phyloP scores from a whole-genome alignment of 2,329 filamentous ascomycete genomes.

The Botryosphaeria dothidea region DNA sequence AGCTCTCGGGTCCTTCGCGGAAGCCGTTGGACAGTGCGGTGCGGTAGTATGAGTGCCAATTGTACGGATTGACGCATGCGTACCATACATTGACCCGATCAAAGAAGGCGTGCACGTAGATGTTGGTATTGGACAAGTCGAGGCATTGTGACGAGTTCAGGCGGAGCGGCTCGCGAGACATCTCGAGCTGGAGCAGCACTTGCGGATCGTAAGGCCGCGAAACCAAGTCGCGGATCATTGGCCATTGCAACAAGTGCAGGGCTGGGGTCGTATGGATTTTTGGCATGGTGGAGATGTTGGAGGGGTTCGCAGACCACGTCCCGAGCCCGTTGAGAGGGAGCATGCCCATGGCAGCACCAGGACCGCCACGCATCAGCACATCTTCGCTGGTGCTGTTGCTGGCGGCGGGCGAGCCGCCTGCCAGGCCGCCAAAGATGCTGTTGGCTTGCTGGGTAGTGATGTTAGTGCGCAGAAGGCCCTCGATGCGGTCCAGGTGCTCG shows the following conservation, averaged over 20 bases:
- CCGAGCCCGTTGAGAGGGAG: conserved; percentile 60
- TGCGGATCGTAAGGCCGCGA: conserved; percentile 77
- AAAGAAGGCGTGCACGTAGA: conserved; percentile 79
- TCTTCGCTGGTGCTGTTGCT: conserved; percentile 48
- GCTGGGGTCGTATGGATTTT: conserved; percentile 81
- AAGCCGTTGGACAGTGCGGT: conserved; percentile 75
- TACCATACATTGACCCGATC: conserved; percentile 83
- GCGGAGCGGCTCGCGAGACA: conserved; percentile 74
- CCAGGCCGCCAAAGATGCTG: conserved; percentile 27
- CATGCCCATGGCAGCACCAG: conserved; percentile 37
- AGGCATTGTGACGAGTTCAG: conserved; percentile 60
- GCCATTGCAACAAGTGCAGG: conserved; percentile 76
- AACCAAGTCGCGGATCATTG: conserved; percentile 75
- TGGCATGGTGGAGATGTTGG: conserved; percentile 82
- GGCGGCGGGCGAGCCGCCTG: conserved; percentile 40
- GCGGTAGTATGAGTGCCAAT: conserved; percentile 74
- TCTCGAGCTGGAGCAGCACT: conserved; percentile 78
- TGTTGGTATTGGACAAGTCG: conserved; percentile 71
- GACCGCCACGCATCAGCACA: conserved; percentile 39
- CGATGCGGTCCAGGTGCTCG: conserved; percentile 75
- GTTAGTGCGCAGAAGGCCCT: conserved; percentile 73
- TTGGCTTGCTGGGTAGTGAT: conserved; percentile 62
- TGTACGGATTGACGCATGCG: conserved; percentile 80
- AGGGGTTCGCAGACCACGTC: conserved; percentile 64
- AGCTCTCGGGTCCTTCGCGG: conserved; percentile 77